phyloP scores from a whole-genome alignment of 495 filamentous ascomycete species.

The Hypoxylon crocopeplum region DNA sequence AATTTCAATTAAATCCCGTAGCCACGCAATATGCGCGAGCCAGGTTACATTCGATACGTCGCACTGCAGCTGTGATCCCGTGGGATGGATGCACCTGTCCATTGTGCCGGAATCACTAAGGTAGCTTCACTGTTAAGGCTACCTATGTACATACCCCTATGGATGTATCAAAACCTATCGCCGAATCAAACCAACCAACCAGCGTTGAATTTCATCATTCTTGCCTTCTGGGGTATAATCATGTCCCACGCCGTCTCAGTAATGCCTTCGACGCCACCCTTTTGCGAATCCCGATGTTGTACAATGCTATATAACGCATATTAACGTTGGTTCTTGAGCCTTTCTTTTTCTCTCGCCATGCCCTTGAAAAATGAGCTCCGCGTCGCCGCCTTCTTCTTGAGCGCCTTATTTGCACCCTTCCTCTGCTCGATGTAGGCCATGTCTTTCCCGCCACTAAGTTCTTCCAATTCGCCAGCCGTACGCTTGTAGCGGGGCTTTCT shows the following conservation, averaged over 20 bases:
- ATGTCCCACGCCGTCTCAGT: conserved; percentile 1
- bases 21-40: conserved; percentile 22
- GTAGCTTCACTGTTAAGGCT: conserved; percentile 18
- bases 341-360: conserved; percentile 71
- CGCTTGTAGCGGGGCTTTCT: conserved; percentile 70
- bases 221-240: conserved; percentile 22
- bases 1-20: conserved; percentile 35
- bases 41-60: conserved; percentile 34
- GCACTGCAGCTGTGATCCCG: conserved; percentile 35
- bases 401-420: conserved; percentile 73
- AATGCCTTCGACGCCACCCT: conserved; percentile 13
- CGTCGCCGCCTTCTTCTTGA: conserved; percentile 71
- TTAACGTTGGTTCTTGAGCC: conserved; percentile 33
- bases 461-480: conserved; percentile 83
- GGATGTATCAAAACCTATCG: background rate
- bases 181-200: background rate
- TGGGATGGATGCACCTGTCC: conserved; percentile 38
- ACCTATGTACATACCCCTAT: conserved; percentile 6
- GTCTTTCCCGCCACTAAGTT: conserved; percentile 86
- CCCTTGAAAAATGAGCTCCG: conserved; percentile 76
- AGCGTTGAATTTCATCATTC: conserved; percentile 15
- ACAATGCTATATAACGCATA: conserved; percentile 2
- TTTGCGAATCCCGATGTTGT: background rate
- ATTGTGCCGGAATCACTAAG: conserved; percentile 30
- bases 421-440: conserved; percentile 97